Base-by-base conservation (phyloP, 768 basidiomycete species). In the Boletellus emodensis region DNA sequence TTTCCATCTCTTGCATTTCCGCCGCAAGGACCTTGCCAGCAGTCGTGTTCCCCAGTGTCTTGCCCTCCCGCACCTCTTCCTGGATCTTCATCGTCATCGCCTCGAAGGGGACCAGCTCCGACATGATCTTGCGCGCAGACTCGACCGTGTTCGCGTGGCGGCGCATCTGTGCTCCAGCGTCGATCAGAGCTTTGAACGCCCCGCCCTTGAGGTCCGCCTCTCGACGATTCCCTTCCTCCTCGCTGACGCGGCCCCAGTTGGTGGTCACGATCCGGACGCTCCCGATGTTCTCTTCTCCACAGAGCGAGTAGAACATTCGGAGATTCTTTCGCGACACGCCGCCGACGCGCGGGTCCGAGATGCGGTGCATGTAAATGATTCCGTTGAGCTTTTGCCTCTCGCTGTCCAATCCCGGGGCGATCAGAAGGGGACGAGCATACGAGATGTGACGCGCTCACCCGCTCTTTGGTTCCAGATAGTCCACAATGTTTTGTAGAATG, bases 201-300 rank as follows among this genome's bases (percentile, higher is more conserved):
- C 77, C 75, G 34, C 75, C 61, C 7, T 57, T 58, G 28, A 61
- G 40, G 20, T 68, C 71, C 11, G 18, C 22, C 40, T 41, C 70
- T 15, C 72, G 62, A 22, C 41, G 40, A 20, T 53, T 40, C 12
- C 63, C 70, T 2, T 66, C 49, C 6, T 59, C 55, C 18, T 47
- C 44, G 9, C 54, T 59, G 32, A 73, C 65, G 34, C 66, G 55
- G 15, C 61, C 67, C 76, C 77, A 78, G 72, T 72, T 77, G n/a
- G 68, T 78, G 2, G 78, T 78, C 32, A 71, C 70, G 41, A 79
- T 69, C 3, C 73, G 61, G 14, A 79, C 74, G 43, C 72, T 77
- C 28, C 61, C 51, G 14, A 78, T 68, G 11, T 72, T 65, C 12
- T 49, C 59, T 22, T 71, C 69, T 1, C 78, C 77, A 45, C 77